Base-by-base conservation (phyloP, 805 yeast species). In the Kluyveromyces nonfermentans region DNA sequence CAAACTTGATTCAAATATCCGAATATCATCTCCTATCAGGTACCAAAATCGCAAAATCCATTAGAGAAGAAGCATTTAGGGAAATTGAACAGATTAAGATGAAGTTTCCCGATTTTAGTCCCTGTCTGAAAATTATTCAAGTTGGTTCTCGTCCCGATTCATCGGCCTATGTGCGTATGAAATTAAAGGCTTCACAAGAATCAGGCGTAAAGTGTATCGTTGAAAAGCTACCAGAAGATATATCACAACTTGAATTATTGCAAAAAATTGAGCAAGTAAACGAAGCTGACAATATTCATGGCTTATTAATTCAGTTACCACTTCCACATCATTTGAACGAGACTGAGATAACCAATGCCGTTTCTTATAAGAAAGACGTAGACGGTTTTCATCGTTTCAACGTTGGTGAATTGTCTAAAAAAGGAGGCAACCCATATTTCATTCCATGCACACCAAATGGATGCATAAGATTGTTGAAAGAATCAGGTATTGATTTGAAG, bases 361-460 rank as follows among this genome's bases (percentile, higher is more conserved):
- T 85, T 18, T 61, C 69, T 28, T 75, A 78, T 33, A 70, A 71
- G 41, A 85, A 85, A 59, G 95, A 85, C 55, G 90, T 85, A 33
- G 95, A 85, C 62, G 95, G 95, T 1, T 83, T 85, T 55, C 85
- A 85, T 43, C 80, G 85, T 45, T 76, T 63, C 67, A 85, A 85
- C 60, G 79, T 81, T 34, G 93, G 93, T 45, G 89, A 83, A 57
- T 69, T 85, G 51, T 72, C 82, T 51, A 84, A 84, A 59, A 80
- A 74, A 59, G 81, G 79, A 47, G 93, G 90, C 35, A 56, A 69
- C 18, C 93, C 94, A 33, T 61, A 62, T 45, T 85, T 80, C 63
- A 68, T 81, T 55, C 94, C 95, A 33, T 85, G 94, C 62, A 85
- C 95, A 17, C 95, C 95, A 42, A 74, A 82, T 62, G 95, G 94